phyloP scores from a whole-genome alignment of 768 basidiomycete genomes.

The Leucosporidium yakuticum region DNA sequence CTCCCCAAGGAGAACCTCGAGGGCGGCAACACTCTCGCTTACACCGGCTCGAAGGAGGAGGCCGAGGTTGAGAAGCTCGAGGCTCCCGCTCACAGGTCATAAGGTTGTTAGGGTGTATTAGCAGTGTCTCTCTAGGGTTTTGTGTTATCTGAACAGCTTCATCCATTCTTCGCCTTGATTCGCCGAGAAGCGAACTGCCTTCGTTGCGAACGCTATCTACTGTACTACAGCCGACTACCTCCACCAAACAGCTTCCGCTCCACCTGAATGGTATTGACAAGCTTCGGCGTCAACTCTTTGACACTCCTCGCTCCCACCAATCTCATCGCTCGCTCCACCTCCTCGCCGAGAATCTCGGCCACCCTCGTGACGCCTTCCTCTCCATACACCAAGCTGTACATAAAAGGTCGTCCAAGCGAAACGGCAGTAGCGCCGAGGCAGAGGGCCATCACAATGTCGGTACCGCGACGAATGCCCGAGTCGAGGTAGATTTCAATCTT shows the following conservation, averaged over 20 bases:
- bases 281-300: constrained; percentile 41
- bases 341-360: constrained; percentile 42
- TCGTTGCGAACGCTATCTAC: no score
- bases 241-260: no score
- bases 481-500: constrained; percentile 47
- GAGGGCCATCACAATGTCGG: constrained; percentile 50
- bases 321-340: constrained; percentile 45
- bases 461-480: constrained; percentile 50
- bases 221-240: no score
- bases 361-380: constrained; percentile 38
- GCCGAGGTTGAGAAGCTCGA: background rate
- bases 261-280: constrained; percentile 4
- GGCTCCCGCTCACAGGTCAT: background rate
- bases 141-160: background rate
- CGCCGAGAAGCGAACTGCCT: no score
- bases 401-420: constrained; percentile 77
- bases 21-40: background rate
- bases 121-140: background rate
- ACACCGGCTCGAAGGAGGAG: background rate
- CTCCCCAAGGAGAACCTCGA: constrained; percentile 1
- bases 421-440: constrained; percentile 69
- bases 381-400: constrained; percentile 56
- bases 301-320: constrained; percentile 45
- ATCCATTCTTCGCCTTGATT: no score
- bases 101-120: background rate